phyloP scores from a whole-genome alignment of 2,329 filamentous ascomycete genomes.

The Ciborinia camelliae region DNA sequence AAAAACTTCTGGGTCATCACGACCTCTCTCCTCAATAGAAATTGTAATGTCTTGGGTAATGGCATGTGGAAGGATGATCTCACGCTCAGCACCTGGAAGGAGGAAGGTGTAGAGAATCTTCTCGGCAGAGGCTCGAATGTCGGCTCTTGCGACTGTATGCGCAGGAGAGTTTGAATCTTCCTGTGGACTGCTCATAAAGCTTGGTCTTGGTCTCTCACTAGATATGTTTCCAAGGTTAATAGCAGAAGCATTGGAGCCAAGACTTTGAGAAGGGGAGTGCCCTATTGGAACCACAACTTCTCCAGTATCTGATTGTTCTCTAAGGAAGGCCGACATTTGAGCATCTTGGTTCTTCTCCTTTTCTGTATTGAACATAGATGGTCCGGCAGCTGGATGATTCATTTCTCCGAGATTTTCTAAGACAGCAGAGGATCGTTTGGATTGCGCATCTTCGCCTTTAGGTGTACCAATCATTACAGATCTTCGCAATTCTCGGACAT shows the following conservation, averaged over 20 bases:
- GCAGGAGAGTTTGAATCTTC: conserved; percentile 78
- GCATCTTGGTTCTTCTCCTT: conserved; percentile 80
- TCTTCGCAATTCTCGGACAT: conserved; percentile 89
- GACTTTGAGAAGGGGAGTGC: conserved; percentile 51
- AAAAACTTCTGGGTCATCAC: conserved; percentile 96
- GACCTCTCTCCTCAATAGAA: conserved; percentile 83
- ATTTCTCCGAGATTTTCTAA: conserved; percentile 71
- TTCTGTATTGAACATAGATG: conserved; percentile 60
- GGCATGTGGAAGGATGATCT: conserved; percentile 86
- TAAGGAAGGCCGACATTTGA: conserved; percentile 85
- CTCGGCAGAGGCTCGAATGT: conserved; percentile 90
- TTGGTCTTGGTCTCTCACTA: conserved; percentile 45
- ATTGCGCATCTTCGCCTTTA: conserved; percentile 72
- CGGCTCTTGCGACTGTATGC: conserved; percentile 80
- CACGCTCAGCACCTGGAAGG: conserved; percentile 89
- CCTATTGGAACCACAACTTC: conserved; percentile 42
- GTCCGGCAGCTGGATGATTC: conserved; percentile 55
- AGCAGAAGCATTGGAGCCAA: conserved; percentile 32
- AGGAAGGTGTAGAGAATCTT: conserved; percentile 99
- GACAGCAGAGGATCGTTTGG: conserved; percentile 79
- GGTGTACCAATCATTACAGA: conserved; percentile 92
- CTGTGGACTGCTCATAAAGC: conserved; percentile 59
- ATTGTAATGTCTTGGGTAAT: conserved; percentile 84
- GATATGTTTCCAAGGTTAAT: conserved; percentile 48
- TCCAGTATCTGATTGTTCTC: conserved; percentile 58